These are phyloP conservation scores for Pseudevernia furfuracea DNA, from an alignment of 495 filamentous ascomycete genomes.

Conservation along the genomic window DNA sequence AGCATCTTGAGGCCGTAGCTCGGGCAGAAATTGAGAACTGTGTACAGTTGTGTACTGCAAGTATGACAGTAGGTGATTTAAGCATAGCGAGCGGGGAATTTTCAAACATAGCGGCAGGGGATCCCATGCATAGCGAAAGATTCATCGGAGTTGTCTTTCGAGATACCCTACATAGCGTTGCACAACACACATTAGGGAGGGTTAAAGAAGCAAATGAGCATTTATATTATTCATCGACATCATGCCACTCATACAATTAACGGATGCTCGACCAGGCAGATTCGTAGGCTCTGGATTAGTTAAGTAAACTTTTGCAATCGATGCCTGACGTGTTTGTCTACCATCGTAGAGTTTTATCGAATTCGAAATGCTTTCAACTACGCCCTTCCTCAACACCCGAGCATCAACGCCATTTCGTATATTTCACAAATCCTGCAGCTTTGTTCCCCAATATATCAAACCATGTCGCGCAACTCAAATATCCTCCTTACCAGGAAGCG, in stretches of 20 bases:
- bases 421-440: too few species aligned
- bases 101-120: neutral
- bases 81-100: neutral
- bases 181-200: neutral
- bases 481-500: too few species aligned
- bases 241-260: neutral
- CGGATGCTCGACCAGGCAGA: neutral
- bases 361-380: too few species aligned
- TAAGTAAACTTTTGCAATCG: too few species aligned
- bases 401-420: too few species aligned
- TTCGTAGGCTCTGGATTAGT: neutral
- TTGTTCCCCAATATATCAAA: too few species aligned
- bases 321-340: too few species aligned
- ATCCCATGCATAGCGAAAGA: neutral
- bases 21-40: neutral
- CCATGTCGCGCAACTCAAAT: too few species aligned
- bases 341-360: too few species aligned
- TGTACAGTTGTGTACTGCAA: too few species aligned
- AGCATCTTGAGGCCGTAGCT: neutral
- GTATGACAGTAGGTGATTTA: neutral
- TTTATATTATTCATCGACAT: neutral
- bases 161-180: slow-evolving; percentile 11
- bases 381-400: too few species aligned
- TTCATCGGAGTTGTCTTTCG: neutral
- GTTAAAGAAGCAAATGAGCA: neutral